Evolutionary conservation across 768 basidiomycete species (phyloP), one percentile per base, ranked within the genome.

Genomic region (Termitomyces sp.): DNA sequence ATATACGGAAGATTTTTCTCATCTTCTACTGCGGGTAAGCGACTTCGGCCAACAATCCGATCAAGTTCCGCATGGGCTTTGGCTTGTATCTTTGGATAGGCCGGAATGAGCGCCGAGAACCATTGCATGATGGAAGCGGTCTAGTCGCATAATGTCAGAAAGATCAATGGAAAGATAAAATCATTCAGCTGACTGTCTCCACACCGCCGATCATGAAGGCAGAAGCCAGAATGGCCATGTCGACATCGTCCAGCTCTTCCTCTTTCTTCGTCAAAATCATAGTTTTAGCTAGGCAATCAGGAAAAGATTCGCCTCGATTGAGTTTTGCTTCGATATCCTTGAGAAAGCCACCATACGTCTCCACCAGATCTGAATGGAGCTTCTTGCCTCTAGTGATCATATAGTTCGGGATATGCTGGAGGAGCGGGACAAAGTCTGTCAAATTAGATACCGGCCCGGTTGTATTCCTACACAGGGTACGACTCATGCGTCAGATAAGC

Each of bases 171-270:
- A 42, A 31, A 17, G 33, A 7, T 5, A 19, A 41, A 48, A 60
- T n/a, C 2, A 28, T 42, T 23, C 15, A 5, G 62, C 68, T 19
- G 44, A 75, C 76, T 31, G 77, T 71, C 55, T 78, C 71, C n/a
- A 78, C 73, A 12, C 77, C 77, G 4, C 73, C 77, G 11, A 78
- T 72, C 68, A 74, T 76, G 58, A 78, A 77, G 3, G 70, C 75
- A 3, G 73, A 64, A 19, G 72, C 69, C 15, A 79, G 63, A 33
- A 77, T 75, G 8, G 66, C 47, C 66, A 75, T 72, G 61, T 79
- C 78, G 3, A 73, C 45, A 48, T 67, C 60, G 54, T 74, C 73
- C 26, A 78, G 62, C 8, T 64, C 53, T 43, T 77, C 74, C 49
- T 73, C 66, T 19, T 71, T 64, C 54, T 63, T 66, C 30, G 60